These are phyloP conservation scores for Trichoderma atrobrunneum DNA, from an alignment of 2,329 filamentous ascomycete species.

Conservation along the genomic window DNA sequence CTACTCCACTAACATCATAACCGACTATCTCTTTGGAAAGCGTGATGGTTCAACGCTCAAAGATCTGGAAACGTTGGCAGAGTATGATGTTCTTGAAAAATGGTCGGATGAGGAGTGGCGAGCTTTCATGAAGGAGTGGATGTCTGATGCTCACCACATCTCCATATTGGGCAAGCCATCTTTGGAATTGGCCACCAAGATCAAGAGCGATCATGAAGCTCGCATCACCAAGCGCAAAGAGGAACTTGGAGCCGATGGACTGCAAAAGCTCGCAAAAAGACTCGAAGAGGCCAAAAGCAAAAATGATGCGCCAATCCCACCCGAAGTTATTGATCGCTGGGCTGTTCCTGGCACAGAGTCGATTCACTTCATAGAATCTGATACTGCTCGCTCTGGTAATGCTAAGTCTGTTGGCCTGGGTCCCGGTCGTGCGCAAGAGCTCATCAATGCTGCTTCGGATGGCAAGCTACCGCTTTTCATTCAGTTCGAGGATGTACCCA, in stretches of 20 bases:
- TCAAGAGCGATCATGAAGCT: constrained; percentile 77
- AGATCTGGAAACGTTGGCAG: constrained; percentile 53
- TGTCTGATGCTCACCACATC: constrained; percentile 80
- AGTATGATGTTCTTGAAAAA: constrained; percentile 66
- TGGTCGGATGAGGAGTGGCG: constrained; percentile 89
- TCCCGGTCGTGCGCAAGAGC: constrained; percentile 68
- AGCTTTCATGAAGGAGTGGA: constrained; percentile 76
- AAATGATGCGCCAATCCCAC: constrained; percentile 84
- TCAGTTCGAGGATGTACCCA: constrained; percentile 94
- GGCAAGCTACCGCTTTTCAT: constrained; percentile 75
- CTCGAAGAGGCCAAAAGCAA: constrained; percentile 81
- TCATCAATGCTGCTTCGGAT: constrained; percentile 66
- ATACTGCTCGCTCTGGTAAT: constrained; percentile 76
- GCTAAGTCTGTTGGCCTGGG: constrained; percentile 68
- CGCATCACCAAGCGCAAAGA: constrained; percentile 76
- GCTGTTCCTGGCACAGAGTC: constrained; percentile 81
- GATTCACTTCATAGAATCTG: constrained; percentile 90
- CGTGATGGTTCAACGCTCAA: constrained; percentile 75
- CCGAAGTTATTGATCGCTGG: constrained; percentile 76
- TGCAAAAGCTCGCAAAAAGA: constrained; percentile 70
- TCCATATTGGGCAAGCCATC: constrained; percentile 89
- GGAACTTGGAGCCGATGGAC: constrained; percentile 75
- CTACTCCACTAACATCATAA: constrained; percentile 82
- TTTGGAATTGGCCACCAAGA: constrained; percentile 69
- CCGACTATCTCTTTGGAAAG: constrained; percentile 86